Evolutionary conservation across 2,329 filamentous ascomycete genomes (phyloP).

Genomic region (Claviceps spartinae): DNA sequence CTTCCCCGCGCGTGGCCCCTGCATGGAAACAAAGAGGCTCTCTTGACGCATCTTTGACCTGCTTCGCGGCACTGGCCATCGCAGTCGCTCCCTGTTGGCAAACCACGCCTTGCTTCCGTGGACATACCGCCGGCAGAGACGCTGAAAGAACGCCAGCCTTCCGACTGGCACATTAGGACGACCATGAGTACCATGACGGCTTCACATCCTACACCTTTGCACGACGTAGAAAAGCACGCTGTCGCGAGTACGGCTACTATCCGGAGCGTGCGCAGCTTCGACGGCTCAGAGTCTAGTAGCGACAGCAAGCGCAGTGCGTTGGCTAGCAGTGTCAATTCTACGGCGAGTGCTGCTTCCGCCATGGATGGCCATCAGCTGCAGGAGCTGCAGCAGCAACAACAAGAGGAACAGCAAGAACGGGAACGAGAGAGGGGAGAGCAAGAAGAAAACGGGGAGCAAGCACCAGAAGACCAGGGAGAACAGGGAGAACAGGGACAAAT

Average conservation of each 20-base stretch:
- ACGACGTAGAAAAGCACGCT: conserved; percentile 19
- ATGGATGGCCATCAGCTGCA: conserved; percentile 18
- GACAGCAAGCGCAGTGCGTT: conserved; percentile 37
- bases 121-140: conserved; percentile 20
- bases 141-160: conserved; percentile 22
- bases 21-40: no score
- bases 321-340: conserved; percentile 44
- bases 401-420: not conserved
- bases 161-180: conserved; percentile 13
- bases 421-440: not conserved
- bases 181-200: conserved; percentile 27
- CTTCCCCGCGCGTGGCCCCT: no score
- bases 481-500: conserved; percentile 10
- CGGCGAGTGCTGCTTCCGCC: conserved; percentile 32
- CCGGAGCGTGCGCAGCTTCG: conserved; percentile 42
- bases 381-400: not conserved
- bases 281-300: conserved; percentile 33
- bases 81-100: no score
- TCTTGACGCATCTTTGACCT: no score
- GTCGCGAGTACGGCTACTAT: conserved; percentile 32
- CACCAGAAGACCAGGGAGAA: conserved; percentile 10
- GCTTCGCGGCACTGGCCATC: no score
- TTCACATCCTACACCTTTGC: conserved; percentile 5
- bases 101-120: conserved; percentile 11
- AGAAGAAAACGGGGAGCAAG: no score